Evolutionary conservation across 768 basidiomycete species (phyloP).

Genomic region (Leccinum aurantiacum): DNA sequence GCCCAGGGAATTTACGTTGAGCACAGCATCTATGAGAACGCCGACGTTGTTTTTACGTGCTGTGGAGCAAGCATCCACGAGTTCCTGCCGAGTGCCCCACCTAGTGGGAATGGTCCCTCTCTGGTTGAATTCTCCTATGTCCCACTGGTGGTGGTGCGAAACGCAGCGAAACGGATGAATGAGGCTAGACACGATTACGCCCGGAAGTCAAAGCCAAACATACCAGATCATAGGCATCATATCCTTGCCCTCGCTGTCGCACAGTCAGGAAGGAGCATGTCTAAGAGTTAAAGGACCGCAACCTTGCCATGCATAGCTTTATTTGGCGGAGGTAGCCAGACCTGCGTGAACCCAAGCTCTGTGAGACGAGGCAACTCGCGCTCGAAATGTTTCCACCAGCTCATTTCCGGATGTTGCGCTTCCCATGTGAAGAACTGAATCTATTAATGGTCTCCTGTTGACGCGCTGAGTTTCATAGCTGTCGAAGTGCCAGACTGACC

Average conservation of each 20-base stretch:
- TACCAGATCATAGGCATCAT: constrained; percentile 86
- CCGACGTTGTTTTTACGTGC: constrained; percentile 71
- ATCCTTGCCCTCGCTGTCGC: constrained; percentile 66
- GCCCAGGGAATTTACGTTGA: constrained; percentile 59
- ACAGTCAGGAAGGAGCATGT: constrained; percentile 11
- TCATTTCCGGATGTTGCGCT: constrained; percentile 49
- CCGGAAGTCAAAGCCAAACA: constrained; percentile 9
- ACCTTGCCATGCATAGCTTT: constrained; percentile 66
- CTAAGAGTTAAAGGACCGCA: neutral
- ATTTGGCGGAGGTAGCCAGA: constrained; percentile 83
- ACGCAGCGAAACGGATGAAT: neutral
- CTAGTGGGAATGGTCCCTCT: constrained; percentile 70
- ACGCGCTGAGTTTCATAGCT: neutral
- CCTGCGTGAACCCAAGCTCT: constrained; percentile 72
- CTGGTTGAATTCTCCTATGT: constrained; percentile 82
- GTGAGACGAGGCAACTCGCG: constrained; percentile 60
- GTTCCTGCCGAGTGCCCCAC: constrained; percentile 86
- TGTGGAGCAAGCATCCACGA: constrained; percentile 63
- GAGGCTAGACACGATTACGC: neutral
- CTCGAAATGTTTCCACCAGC: constrained; percentile 83
- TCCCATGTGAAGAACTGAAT: constrained; percentile 90
- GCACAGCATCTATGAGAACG: constrained; percentile 81
- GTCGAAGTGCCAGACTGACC: constrained; percentile 39
- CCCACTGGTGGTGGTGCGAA: constrained; percentile 56
- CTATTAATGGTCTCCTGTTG: constrained; percentile 32